Percentiles rank a stretch among this genome's conserved stretches.
These are phyloP conservation scores for Mortierella antarctica DNA, from an alignment of 192 early-diverging fungal species.

Conservation along the genomic window DNA sequence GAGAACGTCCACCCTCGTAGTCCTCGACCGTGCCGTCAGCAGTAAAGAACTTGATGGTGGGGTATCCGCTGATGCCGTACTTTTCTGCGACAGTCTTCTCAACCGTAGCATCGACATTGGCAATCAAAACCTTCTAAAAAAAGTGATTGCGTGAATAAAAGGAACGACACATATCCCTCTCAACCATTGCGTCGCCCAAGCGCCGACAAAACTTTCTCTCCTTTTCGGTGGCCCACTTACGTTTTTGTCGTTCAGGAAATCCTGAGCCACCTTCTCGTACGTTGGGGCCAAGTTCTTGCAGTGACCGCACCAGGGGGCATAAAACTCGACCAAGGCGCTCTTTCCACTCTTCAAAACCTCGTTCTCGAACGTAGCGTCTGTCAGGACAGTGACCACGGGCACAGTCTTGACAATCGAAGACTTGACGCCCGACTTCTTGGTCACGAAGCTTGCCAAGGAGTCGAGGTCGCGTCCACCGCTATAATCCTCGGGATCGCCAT, in stretches of 20 bases:
- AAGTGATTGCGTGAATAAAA: neutral
- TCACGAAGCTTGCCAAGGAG: constrained; percentile 77
- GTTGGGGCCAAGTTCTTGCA: constrained; percentile 84
- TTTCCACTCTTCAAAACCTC: constrained; percentile 77
- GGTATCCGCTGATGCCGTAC: constrained; percentile 87
- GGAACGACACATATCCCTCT: neutral
- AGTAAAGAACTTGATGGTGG: constrained; percentile 90
- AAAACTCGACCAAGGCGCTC: constrained; percentile 92
- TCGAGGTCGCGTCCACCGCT: constrained; percentile 86
- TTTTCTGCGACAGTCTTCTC: constrained; percentile 72
- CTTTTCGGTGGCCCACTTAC: constrained; percentile 47
- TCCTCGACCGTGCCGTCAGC: constrained; percentile 70
- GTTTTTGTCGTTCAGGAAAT: constrained; percentile 84
- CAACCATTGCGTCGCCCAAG: neutral
- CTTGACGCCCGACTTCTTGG: constrained; percentile 82
- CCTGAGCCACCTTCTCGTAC: constrained; percentile 91
- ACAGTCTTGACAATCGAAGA: constrained; percentile 77
- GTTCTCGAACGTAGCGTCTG: constrained; percentile 79
- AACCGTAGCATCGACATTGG: constrained; percentile 90
- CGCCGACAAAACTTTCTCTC: neutral
- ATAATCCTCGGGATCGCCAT: constrained; percentile 82
- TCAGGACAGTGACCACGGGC: constrained; percentile 76
- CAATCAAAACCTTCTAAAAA: constrained; percentile 72
- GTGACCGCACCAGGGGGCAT: constrained; percentile 95
- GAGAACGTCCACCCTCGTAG: constrained; percentile 81